Base-by-base conservation (phyloP, 768 basidiomycete genomes). In the Podaxis sp. region DNA sequence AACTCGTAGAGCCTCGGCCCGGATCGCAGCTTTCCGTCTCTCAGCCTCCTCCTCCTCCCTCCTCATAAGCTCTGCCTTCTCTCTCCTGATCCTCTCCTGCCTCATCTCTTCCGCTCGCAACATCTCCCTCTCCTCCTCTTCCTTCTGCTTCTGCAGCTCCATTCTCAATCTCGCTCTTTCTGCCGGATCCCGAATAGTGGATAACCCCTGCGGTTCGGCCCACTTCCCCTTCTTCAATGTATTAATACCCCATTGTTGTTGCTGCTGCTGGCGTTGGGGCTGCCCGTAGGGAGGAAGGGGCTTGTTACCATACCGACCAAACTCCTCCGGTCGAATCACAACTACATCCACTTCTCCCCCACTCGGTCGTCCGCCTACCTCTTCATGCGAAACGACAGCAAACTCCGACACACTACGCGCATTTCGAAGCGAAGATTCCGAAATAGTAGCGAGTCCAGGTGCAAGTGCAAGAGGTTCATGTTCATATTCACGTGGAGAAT, bases 41-140 rank as follows among this genome's bases (percentile, higher is more conserved):
- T 78, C 74, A 55, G 74, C 69, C 57, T 83, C 82, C 57, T 84
- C 82, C 36, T 71, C 67, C 64, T 83, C 80, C 33, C 60, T 48
- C 60, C 73, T 72, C 68, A 72, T 63, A 22, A 76, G 66, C 56
- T 79, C 79, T 49, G 83, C 80, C 64, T 83, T 84, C 68, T 76
- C 74, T 22, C 65, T 65, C 65, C 72, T 80, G 17, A 77, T 69
- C 24, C 69, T 72, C 0, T 74, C 74, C 65, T 82, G 80, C 56
- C 77, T 72, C 64, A 76, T 73, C 39, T 69, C 74, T 66, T 88
- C 86, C 64, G 82, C 80, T 61, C 69, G 71, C 38, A 77, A 33
- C 4, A 80, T 38, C 80, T 42, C 77, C 74, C 56, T 74, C 67
- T 84, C 82, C 58, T 85, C 83, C 30, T 71, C 67, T 65, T 83